Conservation (phyloP, 2,329 filamentous ascomycete genomes). For the Neonectria magnoliae region DNA sequence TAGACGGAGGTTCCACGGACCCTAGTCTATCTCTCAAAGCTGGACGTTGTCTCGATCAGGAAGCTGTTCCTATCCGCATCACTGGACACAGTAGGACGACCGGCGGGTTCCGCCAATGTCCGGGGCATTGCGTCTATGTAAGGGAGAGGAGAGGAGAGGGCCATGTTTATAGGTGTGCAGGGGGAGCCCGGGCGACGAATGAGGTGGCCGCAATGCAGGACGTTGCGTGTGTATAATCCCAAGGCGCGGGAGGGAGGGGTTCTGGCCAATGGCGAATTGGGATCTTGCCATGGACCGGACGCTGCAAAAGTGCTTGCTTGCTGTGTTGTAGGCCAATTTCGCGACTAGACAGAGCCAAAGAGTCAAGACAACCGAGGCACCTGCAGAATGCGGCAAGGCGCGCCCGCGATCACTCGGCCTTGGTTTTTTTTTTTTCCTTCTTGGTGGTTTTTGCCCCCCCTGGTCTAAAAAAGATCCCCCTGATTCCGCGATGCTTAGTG, state of each 20-base stretch:
- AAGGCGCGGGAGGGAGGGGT: slow-evolving; percentile 4
- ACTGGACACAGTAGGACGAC: background rate
- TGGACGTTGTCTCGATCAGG: slow-evolving; percentile 10
- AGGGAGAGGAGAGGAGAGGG: background rate
- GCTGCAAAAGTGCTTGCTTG: background rate
- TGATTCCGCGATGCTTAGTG: slow-evolving; percentile 1
- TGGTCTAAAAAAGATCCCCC: background rate
- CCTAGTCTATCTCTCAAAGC: background rate
- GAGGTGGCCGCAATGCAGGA: slow-evolving; percentile 1
- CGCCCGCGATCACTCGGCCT: slow-evolving; percentile 2
- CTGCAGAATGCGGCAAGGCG: slow-evolving; percentile 20
- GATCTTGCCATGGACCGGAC: background rate
- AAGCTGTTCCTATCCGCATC: slow-evolving; percentile 10
- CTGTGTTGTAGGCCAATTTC: no score
- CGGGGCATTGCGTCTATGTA: background rate
- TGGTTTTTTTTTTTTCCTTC: background rate
- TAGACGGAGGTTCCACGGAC: background rate
- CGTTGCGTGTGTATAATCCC: slow-evolving; percentile 6
- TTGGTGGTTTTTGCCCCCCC: background rate
- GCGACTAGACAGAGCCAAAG: background rate
- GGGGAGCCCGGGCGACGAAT: background rate
- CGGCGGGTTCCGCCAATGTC: background rate
- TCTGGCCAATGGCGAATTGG: background rate
- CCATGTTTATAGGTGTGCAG: background rate
- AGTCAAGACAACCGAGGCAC: slow-evolving; percentile 1